Evolutionary conservation across 495 filamentous ascomycete species (phyloP), one percentile per base, ranked within the genome.

Genomic region (Aspergillus indologenus): DNA sequence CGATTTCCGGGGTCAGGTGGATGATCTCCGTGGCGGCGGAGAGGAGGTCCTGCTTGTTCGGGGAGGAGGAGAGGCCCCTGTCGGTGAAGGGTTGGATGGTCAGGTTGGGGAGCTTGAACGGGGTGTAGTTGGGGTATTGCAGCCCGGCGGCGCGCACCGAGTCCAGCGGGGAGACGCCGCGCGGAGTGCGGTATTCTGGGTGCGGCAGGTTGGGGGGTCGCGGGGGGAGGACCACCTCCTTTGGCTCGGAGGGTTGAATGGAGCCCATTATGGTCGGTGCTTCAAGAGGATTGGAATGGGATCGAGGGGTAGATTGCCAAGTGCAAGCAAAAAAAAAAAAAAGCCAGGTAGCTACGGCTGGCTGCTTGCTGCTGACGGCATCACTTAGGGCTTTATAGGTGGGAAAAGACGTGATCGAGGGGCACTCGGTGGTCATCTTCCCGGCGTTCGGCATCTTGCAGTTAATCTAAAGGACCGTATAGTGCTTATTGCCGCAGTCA

Each of bases 1-100:
- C 76, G 48, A 79, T 72, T n/a, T 70, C 68, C 34, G 74, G 73
- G 15, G 76, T 75, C 48, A 79, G 56, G 56, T 74, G 55, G 21
- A 52, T 52, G 1, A 61, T 42, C 15, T 31, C 48, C 8, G 46
- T 42, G 6, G 53, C 61, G 9, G 61, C 61, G 9, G 23, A 15
- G 18, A 63, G 53, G 7, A 63, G 61, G 1, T 31, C n/a, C n/a
- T 34, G 26, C 49, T 59, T 59, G 21, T 23, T 12, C 1, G 56
- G 51, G 31, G 56, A 51, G 1, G 61, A 52, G n/a, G 19, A 40
- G 11, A 59, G 42, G 6, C 52, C 61, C 19, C 56, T 56, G 45
- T 63, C 61, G 24, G 34, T 48, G n/a, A 56, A 56, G 0, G 57
- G 57, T 7, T 54, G 22, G 6, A 42, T 46, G 15, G 49, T 52